phyloP scores from a whole-genome alignment of 1,284 basidiomycete genomes.

The Tremellales sp. region DNA sequence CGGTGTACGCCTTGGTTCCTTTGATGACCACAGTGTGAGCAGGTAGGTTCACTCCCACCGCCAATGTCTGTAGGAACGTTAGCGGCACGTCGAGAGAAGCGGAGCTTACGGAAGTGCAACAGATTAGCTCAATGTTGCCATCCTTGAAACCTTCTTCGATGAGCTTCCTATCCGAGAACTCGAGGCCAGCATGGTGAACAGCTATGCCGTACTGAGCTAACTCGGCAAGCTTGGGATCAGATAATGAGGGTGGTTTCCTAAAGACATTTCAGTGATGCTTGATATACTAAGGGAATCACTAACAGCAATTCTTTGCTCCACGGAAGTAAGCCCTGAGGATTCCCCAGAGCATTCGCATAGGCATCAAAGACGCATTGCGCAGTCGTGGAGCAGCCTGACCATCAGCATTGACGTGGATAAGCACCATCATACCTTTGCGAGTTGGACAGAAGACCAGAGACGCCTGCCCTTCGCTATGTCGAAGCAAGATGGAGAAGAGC shows the following conservation, averaged over 20 bases:
- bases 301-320: conserved; percentile 61
- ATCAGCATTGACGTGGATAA: conserved; percentile 4
- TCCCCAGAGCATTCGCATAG: conserved; percentile 58
- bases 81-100: neutral
- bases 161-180: conserved; percentile 45
- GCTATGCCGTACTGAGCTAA: conserved; percentile 48
- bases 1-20: conserved; percentile 43
- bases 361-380: conserved; percentile 71
- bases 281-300: conserved; percentile 10
- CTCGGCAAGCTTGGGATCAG: conserved; percentile 30
- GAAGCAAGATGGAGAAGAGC: conserved; percentile 65
- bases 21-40: conserved; percentile 50
- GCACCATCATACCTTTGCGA: conserved; percentile 61
- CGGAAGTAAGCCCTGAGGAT: conserved; percentile 57
- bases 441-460: conserved; percentile 82
- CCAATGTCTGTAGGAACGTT: conserved; percentile 48
- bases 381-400: conserved; percentile 50
- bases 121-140: conserved; percentile 46
- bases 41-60: conserved; percentile 55
- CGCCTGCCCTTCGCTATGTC: conserved; percentile 69
- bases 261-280: neutral
- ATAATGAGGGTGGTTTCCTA: too few species aligned
- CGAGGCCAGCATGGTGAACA: conserved; percentile 56
- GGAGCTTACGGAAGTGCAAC: conserved; percentile 46
- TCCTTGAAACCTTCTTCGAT: conserved; percentile 51